Evolutionary conservation across 2,329 filamentous ascomycete genomes (phyloP), one percentile per base, ranked within the genome.

Genomic region (Fusarium scirpi): DNA sequence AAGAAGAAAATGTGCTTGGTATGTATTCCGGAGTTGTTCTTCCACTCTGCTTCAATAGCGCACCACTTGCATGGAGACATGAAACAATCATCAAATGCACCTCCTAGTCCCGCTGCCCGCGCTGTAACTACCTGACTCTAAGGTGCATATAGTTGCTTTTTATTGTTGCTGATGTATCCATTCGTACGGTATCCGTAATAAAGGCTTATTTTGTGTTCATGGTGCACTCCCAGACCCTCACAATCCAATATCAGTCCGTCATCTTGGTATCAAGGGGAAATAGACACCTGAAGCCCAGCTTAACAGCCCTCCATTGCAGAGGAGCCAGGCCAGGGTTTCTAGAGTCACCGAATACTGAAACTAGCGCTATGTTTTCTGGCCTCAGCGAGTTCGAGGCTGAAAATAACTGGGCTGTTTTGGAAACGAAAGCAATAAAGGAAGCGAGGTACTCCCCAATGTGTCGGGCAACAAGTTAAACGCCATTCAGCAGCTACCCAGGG

Each of bases 321-420:
- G 30, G 34, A 40, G 32, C 22, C 32, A 38, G 34, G 25, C n/a
- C 44, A 38, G 34, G n/a, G 40, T 29, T 22, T 57, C 41, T 51
- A n/a, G 24, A 30, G 53, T 34, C 34, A 51, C 59, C 45, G 20
- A 52, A 27, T n/a, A 13, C 24, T 68, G 58, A 59, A 40, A 68
- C 53, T 51, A 46, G 45, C 29, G 40, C 25, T 43, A 32, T 30
- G 46, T 20, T 18, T 51, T 30, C 22, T 47, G 49, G 49, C 49
- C 22, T 52, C 34, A 53, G 47, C 22, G 43, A 38, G 34, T 22
- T 30, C 24, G 27, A 45, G 46, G 34, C 44, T 66, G 27, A 45
- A 29, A 8, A 44, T 25, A 30, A 29, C 11, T 41, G 30, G 15
- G 27, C 16, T 25, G n/a, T 49, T 32, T 53, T 30, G 30, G 8